Conservation (phyloP, 2,329 filamentous ascomycete species). For the Colletotrichum shisoi region DNA sequence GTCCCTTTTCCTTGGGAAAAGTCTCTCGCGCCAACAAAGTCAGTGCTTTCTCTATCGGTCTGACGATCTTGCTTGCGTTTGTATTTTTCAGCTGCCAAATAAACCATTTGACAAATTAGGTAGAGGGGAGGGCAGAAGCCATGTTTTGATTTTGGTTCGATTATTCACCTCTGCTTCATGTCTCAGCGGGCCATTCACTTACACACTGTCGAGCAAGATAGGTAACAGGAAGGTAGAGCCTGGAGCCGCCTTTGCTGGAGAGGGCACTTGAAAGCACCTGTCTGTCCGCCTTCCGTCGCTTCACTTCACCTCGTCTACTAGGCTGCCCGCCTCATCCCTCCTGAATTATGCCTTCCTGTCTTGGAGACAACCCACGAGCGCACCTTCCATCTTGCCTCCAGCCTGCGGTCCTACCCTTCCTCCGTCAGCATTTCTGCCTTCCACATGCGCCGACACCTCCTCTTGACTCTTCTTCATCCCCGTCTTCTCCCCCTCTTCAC, state of each 20-base stretch:
- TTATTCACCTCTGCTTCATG: not conserved
- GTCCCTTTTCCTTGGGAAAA: no score
- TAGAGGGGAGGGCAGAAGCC: not conserved
- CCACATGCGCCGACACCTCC: not conserved
- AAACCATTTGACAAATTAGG: not conserved
- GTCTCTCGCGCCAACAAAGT: not conserved
- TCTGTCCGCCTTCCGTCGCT: not conserved
- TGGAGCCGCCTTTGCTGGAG: no score
- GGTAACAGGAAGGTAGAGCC: not conserved
- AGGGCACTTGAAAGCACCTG: not conserved
- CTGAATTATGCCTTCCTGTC: not conserved
- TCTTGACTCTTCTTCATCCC: not conserved
- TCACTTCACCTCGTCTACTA: slow-evolving; percentile 1
- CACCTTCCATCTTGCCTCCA: slow-evolving; percentile 1
- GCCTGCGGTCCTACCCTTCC: not conserved
- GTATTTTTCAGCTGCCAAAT: not conserved
- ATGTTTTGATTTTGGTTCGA: no score
- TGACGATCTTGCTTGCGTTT: no score
- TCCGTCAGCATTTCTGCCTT: not conserved
- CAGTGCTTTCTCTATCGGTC: no score
- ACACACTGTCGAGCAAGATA: not conserved
- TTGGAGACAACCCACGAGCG: not conserved
- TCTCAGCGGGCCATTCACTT: no score
- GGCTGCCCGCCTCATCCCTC: not conserved
- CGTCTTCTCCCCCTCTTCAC: not conserved